Percentiles rank a stretch among this genome's conserved stretches.
Conservation (phyloP, 2,329 filamentous ascomycete species). For the Polychaeton citri region DNA sequence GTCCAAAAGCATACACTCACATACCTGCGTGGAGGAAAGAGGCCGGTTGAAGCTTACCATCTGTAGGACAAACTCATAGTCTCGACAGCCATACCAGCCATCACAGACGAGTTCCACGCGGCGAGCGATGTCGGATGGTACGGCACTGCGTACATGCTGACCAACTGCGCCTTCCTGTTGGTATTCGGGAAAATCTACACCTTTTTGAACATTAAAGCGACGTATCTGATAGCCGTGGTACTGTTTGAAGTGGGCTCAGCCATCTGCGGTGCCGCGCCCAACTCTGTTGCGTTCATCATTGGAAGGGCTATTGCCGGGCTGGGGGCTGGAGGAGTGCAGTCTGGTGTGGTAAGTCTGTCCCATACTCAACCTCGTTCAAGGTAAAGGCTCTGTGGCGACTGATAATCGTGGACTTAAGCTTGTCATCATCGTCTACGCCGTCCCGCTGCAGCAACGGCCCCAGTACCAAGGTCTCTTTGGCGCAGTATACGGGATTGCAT, state of each 20-base stretch:
- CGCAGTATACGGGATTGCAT: conserved; percentile 35
- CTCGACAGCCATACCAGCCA: conserved; percentile 33
- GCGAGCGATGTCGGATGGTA: conserved; percentile 36
- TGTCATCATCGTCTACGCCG: conserved; percentile 32
- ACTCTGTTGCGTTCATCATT: conserved; percentile 36
- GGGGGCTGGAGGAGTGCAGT: conserved; percentile 37
- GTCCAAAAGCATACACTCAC: too few species aligned
- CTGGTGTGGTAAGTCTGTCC: too few species aligned
- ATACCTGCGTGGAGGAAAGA: too few species aligned
- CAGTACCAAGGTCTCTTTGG: conserved; percentile 37
- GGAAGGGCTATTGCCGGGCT: conserved; percentile 39
- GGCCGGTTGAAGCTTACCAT: too few species aligned
- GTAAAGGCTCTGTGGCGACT: too few species aligned
- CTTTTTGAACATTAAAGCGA: conserved; percentile 33
- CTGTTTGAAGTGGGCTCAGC: conserved; percentile 41
- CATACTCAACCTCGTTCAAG: too few species aligned
- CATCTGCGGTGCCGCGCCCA: conserved; percentile 38
- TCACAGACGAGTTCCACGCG: conserved; percentile 35
- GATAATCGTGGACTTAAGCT: too few species aligned
- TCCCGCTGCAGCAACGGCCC: conserved; percentile 33
- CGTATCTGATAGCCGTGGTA: conserved; percentile 25
- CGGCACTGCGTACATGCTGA: conserved; percentile 31
- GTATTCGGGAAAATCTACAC: conserved; percentile 36
- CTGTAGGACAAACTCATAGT: conserved; percentile 36
- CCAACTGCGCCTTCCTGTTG: conserved; percentile 28